Base-by-base conservation (phyloP, 805 yeast genomes). In the Wickerhamomyces sydowiorum region DNA sequence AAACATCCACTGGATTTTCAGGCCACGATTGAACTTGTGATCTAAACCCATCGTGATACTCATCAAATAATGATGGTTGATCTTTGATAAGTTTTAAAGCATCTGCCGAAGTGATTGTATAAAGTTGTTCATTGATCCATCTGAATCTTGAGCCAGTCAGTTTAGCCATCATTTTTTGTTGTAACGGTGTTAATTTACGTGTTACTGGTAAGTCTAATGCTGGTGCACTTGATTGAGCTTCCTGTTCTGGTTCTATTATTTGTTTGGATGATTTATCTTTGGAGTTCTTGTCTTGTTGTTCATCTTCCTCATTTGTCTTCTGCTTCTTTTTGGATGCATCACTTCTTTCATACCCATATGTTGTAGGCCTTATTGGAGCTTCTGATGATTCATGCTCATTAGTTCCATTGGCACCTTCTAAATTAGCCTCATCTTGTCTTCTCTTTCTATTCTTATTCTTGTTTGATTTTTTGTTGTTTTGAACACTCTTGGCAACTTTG, bases 11-110 rank as follows among this genome's bases (percentile, higher is more conserved):
- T 1, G 99, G 99, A 56, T 93, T 93, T 64, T 91, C 96, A 3
- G 99, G 99, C 99, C 99, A 93, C 18, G 88, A 74, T 56, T 86
- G 89, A 15, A 93, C 98, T 62, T 93, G 99, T 13, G 90, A 82
- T 53, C 95, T 73, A 71, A 93, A 93, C 0, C 99, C 99, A 43
- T 80, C 83, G 59, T 95, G 99, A 55, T 93, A 93, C 58, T 91
- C 98, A 51, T 87, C 93, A 61, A 90, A 93, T 46, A 93, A 69
- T 20, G 80, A 78, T 0, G 99, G 99, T 53, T 90, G 96, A 14
- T 82, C 78, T 43, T 75, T 68, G 33, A 93, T 79, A 46, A 93
- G 65, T 20, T 72, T 67, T 22, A 87, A 66, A 0, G 99, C 98
- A 19, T 77, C 78, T 7, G 76, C 79, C 0, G 98, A 90, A 1